A percentile compares a stretch with the other conserved stretches of the same genome.
Evolutionary conservation across 2,329 filamentous ascomycete genomes (phyloP).

Genomic region (Cladophialophora bantiana): DNA sequence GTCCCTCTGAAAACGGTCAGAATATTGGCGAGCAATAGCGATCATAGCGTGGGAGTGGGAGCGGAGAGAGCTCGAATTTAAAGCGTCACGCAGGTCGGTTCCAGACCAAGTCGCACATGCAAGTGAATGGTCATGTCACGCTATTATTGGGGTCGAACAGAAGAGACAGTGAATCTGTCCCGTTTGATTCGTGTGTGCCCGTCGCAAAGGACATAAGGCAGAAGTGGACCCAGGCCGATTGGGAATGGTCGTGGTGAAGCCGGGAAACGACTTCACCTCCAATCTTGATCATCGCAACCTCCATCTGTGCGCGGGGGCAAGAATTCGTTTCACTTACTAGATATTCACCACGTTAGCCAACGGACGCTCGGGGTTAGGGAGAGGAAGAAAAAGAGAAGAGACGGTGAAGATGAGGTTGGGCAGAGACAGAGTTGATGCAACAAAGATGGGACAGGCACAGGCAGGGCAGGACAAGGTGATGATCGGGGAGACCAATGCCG

Average conservation of each 20-base stretch:
- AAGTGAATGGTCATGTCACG: slow-evolving; percentile 22
- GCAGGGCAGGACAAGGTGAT: slow-evolving; percentile 33
- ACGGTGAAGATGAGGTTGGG: slow-evolving; percentile 32
- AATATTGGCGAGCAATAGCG: slow-evolving; percentile 28
- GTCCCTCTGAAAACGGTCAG: slow-evolving; percentile 71
- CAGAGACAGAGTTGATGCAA: slow-evolving; percentile 27
- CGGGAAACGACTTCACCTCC: slow-evolving; percentile 18
- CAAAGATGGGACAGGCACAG: slow-evolving; percentile 26
- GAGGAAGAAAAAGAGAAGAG: slow-evolving; percentile 28
- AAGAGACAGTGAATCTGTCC: slow-evolving; percentile 24
- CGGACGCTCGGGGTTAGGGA: slow-evolving; percentile 15
- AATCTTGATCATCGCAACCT: slow-evolving; percentile 15
- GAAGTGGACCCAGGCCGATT: slow-evolving; percentile 35
- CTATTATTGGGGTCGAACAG: slow-evolving; percentile 24
- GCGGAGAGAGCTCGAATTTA: slow-evolving; percentile 32
- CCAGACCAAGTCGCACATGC: slow-evolving; percentile 29
- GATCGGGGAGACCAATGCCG: slow-evolving; percentile 32
- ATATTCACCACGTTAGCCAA: slow-evolving; percentile 31
- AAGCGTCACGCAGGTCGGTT: slow-evolving; percentile 26
- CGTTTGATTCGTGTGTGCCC: slow-evolving; percentile 21
- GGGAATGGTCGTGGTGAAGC: slow-evolving; percentile 28
- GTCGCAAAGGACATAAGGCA: slow-evolving; percentile 30
- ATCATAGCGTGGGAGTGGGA: slow-evolving; percentile 30
- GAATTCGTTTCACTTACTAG: slow-evolving; percentile 37
- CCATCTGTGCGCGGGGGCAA: slow-evolving; percentile 26